Percentiles rank a stretch among this genome's conserved stretches.
phyloP scores from a whole-genome alignment of 257 asterid species.

The Jacaranda mimosifolia region DNA sequence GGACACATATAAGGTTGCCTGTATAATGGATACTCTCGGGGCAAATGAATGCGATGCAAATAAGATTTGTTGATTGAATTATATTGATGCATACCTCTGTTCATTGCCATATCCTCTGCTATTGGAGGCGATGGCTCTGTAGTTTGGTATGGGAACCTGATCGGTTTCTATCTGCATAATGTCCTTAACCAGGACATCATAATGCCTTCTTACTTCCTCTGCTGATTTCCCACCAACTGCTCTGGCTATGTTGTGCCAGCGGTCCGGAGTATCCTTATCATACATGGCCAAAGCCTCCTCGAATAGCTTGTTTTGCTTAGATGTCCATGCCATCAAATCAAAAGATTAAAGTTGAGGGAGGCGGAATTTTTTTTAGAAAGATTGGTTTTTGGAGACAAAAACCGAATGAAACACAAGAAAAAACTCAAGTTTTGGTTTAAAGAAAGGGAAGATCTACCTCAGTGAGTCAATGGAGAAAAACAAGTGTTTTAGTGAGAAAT shows the following conservation, averaged over 20 bases:
- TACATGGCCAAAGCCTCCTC: conserved; percentile 62
- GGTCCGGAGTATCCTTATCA: conserved; percentile 65
- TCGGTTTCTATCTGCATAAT: conserved; percentile 60
- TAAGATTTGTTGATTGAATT: neutral
- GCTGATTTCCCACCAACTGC: conserved; percentile 57
- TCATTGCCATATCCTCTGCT: conserved; percentile 43
- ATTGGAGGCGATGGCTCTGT: conserved; percentile 42
- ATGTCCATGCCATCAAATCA: conserved; percentile 63
- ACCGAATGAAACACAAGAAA: neutral
- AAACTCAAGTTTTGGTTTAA: neutral
- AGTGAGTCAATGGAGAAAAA: neutral
- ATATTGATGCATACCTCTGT: conserved; percentile 42
- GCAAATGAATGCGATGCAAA: neutral
- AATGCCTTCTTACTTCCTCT: conserved; percentile 63
- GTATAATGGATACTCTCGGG: no score
- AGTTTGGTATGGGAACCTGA: conserved; percentile 62
- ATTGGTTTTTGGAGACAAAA: neutral
- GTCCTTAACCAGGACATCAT: conserved; percentile 54
- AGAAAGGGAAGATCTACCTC: no score
- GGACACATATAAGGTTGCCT: no score
- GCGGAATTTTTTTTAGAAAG: neutral
- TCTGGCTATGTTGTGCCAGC: conserved; percentile 63
- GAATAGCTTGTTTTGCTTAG: conserved; percentile 65
- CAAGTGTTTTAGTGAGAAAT: conserved; percentile 41
- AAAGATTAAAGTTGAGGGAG: neutral